These are phyloP conservation scores for Tephrocybe sp. DNA, from an alignment of 768 basidiomycete genomes.

Conservation along the genomic window DNA sequence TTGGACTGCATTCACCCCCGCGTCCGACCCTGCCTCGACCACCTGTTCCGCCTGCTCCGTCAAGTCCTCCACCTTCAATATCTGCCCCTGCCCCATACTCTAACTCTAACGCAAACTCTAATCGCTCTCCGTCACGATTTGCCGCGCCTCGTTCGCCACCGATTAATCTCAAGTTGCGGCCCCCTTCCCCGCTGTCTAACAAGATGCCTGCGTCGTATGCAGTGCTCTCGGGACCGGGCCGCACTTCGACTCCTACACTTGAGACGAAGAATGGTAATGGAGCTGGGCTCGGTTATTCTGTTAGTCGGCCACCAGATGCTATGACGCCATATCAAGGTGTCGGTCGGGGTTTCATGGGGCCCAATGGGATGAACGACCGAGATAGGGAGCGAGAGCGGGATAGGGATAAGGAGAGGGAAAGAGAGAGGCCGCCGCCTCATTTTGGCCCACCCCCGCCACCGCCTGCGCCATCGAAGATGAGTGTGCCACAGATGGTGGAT, in stretches of 20 bases:
- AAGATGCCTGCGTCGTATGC: constrained; percentile 19
- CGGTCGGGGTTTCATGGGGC: constrained; percentile 14
- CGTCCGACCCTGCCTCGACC: constrained; percentile 24
- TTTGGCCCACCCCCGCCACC: constrained; percentile 21
- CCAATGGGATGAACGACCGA: constrained; percentile 22
- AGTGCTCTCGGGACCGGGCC: constrained; percentile 22
- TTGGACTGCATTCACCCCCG: constrained; percentile 35
- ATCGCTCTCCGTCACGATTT: constrained; percentile 28
- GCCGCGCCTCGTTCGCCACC: constrained; percentile 27
- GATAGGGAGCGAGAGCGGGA: constrained; percentile 21
- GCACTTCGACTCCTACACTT: constrained; percentile 25
- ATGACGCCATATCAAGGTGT: constrained; percentile 25
- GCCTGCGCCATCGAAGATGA: constrained; percentile 40
- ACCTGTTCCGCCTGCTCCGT: constrained; percentile 25
- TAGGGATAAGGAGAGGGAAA: constrained; percentile 24
- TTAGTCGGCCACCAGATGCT: constrained; percentile 33
- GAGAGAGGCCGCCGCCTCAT: constrained; percentile 24
- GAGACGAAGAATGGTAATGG: constrained; percentile 16
- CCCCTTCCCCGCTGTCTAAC: constrained; percentile 28
- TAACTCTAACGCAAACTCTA: constrained; percentile 16
- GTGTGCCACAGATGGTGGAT: constrained; percentile 41
- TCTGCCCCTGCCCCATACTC: constrained; percentile 12
- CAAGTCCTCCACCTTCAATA: constrained; percentile 17
- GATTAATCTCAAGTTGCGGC: constrained; percentile 31
- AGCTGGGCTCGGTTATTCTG: constrained; percentile 17